Evolutionary conservation across 805 yeast genomes (phyloP).

Genomic region (Zygoascus bituminiphila): DNA sequence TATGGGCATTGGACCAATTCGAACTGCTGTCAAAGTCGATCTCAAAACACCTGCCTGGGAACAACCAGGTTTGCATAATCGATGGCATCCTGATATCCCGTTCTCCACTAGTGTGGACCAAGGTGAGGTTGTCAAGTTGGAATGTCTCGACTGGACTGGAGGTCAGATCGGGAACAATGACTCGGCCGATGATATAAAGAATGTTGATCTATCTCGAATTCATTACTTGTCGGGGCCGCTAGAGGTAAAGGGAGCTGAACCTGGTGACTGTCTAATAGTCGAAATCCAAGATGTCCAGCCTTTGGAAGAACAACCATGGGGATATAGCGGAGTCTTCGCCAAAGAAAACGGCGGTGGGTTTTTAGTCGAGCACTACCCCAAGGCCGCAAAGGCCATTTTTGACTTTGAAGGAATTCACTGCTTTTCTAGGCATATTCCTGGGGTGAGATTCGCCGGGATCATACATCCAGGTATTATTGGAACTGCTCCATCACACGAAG

Average conservation of each 20-base stretch:
- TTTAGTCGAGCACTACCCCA: constrained; percentile 41
- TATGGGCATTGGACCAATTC: constrained; percentile 18
- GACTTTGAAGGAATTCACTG: constrained; percentile 46
- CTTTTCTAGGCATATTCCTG: constrained; percentile 43
- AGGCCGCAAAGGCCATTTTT: constrained; percentile 44
- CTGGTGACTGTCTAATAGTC: constrained; percentile 43
- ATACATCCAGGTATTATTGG: constrained; percentile 48
- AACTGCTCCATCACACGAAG: constrained; percentile 39
- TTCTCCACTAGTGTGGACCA: constrained; percentile 33
- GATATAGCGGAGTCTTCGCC: constrained; percentile 43
- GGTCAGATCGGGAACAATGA: constrained; percentile 42
- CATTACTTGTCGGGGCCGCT: constrained; percentile 46
- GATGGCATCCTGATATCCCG: constrained; percentile 50
- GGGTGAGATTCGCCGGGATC: constrained; percentile 41
- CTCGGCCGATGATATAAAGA: constrained; percentile 40
- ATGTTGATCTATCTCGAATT: constrained; percentile 38
- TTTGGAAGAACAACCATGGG: constrained; percentile 45
- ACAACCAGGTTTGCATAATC: constrained; percentile 41
- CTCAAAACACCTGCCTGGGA: constrained; percentile 38
- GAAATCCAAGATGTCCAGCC: constrained; percentile 48
- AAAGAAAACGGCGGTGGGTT: constrained; percentile 46
- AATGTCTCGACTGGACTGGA: constrained; percentile 50
- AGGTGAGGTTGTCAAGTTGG: constrained; percentile 39
- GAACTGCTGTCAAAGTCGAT: constrained; percentile 36
- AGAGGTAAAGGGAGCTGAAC: constrained; percentile 36